Percentiles rank a stretch among this genome's conserved stretches.
Evolutionary conservation across 805 yeast species (phyloP).

Genomic region (Maudiozyma serrabonitensis): DNA sequence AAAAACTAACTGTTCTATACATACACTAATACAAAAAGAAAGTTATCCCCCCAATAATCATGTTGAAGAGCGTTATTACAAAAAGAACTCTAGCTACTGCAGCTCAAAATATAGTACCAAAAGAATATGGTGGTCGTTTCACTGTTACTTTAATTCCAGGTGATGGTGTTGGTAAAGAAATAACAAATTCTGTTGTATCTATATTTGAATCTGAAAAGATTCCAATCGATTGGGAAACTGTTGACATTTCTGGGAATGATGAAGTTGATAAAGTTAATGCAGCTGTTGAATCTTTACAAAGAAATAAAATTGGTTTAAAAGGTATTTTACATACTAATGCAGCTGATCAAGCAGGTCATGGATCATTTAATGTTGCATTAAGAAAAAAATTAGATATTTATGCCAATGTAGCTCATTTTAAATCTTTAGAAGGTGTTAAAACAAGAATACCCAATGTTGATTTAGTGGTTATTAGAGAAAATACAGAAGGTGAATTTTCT

Average conservation of each 20-base stretch:
- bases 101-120: conserved; percentile 62
- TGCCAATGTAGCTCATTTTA: conserved; percentile 90
- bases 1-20: too few species aligned
- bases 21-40: too few species aligned
- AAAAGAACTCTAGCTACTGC: conserved; percentile 44
- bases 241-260: conserved; percentile 54
- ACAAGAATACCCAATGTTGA: conserved; percentile 83
- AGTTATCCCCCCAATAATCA: conserved; percentile 3
- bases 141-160: conserved; percentile 95
- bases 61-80: conserved; percentile 26
- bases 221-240: conserved; percentile 89
- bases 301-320: conserved; percentile 94
- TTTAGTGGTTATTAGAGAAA: conserved; percentile 92
- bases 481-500: conserved; percentile 98
- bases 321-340: conserved; percentile 93
- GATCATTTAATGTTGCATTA: conserved; percentile 89
- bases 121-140: conserved; percentile 89
- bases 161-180: conserved; percentile 96
- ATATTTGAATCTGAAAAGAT: conserved; percentile 80
- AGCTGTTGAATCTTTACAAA: conserved; percentile 83
- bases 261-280: conserved; percentile 57
- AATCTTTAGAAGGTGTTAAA: conserved; percentile 88
- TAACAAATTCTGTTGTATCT: conserved; percentile 85
- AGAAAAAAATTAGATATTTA: conserved; percentile 94
- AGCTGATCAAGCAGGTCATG: conserved; percentile 60